phyloP scores from a whole-genome alignment of 768 basidiomycete species.

The Tricholoma hemisulphureum region DNA sequence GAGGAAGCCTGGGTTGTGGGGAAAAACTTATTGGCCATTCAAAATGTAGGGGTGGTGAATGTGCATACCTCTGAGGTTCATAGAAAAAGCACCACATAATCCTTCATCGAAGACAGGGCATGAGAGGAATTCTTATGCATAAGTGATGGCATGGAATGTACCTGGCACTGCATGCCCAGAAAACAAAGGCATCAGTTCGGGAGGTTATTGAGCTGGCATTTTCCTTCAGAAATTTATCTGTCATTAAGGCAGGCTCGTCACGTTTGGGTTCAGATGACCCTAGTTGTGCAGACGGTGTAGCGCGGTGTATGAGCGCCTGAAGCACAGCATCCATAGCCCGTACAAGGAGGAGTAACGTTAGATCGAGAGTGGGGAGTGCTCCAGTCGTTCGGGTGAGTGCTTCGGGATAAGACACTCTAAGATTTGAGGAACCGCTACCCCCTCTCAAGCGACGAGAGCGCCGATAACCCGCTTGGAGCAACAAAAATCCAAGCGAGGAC shows the following conservation, averaged over 20 bases:
- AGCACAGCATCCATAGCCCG: constrained; percentile 64
- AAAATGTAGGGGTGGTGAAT: background rate
- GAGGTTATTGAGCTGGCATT: constrained; percentile 36
- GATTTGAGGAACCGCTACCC: background rate
- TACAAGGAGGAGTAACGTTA: constrained; percentile 66
- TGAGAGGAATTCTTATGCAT: background rate
- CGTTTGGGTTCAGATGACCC: background rate
- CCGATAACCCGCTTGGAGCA: constrained; percentile 52
- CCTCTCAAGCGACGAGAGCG: constrained; percentile 29
- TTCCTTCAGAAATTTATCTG: constrained; percentile 26
- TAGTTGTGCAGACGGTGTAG: constrained; percentile 9
- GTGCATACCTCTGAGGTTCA: constrained; percentile 59
- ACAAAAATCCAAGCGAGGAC: constrained; percentile 52
- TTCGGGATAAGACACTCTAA: constrained; percentile 6
- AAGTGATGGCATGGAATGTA: constrained; percentile 26
- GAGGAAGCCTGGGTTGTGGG: constrained; percentile 44
- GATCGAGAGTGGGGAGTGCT: constrained; percentile 60
- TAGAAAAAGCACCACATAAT: constrained; percentile 93
- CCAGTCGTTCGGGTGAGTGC: constrained; percentile 11
- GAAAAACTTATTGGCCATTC: constrained; percentile 2
- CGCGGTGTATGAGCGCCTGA: constrained; percentile 48
- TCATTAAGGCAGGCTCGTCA: constrained; percentile 17
- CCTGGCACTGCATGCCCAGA: constrained; percentile 80
- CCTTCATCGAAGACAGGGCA: constrained; percentile 34
- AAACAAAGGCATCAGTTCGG: constrained; percentile 64